Evolutionary conservation across 805 yeast genomes (phyloP).

Genomic region (Candida multigemmis): DNA sequence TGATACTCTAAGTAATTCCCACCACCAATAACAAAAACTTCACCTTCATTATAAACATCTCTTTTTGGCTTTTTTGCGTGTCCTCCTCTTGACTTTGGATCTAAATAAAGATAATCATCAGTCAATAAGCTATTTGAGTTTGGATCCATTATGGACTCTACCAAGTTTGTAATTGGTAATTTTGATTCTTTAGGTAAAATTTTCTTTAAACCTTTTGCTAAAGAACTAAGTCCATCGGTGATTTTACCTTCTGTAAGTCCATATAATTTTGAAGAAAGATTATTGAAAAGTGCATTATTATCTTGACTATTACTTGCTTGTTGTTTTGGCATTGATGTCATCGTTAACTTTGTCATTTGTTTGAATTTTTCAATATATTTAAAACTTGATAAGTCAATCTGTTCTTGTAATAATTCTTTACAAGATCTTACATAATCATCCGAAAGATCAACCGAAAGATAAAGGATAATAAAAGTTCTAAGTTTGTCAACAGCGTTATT

Average conservation of each 20-base stretch:
- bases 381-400: conserved; percentile 53
- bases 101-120: conserved; percentile 85
- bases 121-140: conserved; percentile 56
- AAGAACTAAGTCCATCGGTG: conserved; percentile 82
- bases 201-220: conserved; percentile 81
- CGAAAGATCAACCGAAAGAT: conserved; percentile 39
- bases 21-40: conserved; percentile 94
- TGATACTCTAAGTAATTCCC: conserved; percentile 93
- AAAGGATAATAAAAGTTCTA: conserved; percentile 79
- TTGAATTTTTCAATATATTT: conserved; percentile 72
- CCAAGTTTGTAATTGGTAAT: conserved; percentile 82
- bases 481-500: conserved; percentile 64
- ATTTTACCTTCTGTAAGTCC: conserved; percentile 77
- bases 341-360: conserved; percentile 33
- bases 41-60: conserved; percentile 67
- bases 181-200: conserved; percentile 81
- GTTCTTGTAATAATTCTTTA: conserved; percentile 47
- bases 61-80: conserved; percentile 84
- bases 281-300: conserved; percentile 56
- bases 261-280: conserved; percentile 67
- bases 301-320: conserved; percentile 5
- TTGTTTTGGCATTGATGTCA: conserved; percentile 9
- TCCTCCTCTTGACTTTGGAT: conserved; percentile 86
- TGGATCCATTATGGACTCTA: conserved; percentile 89
- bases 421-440: conserved; percentile 36